Conservation (phyloP, 2,329 filamentous ascomycete genomes). For the Cyphellophora attinorum region DNA sequence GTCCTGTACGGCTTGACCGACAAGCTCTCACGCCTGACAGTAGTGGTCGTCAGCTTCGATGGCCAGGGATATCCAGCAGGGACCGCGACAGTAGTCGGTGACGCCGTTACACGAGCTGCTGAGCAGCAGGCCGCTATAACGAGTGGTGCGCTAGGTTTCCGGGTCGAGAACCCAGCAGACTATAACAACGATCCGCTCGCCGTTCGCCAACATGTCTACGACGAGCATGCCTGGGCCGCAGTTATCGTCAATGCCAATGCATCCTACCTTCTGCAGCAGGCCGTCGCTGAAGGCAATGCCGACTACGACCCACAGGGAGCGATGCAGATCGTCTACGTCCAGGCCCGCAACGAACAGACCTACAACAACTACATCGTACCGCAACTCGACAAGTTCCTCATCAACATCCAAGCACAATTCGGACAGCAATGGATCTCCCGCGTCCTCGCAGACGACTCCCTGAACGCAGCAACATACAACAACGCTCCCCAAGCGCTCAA, state of each 20-base stretch:
- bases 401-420: conserved; percentile 38
- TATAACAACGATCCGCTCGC: conserved; percentile 48
- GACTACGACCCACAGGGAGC: conserved; percentile 53
- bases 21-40: conserved; percentile 39
- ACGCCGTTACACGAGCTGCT: conserved; percentile 29
- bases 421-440: conserved; percentile 30
- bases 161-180: conserved; percentile 35
- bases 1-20: conserved; percentile 43
- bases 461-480: conserved; percentile 33
- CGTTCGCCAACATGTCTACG: conserved; percentile 50
- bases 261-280: conserved; percentile 47
- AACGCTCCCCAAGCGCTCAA: conserved; percentile 43
- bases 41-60: conserved; percentile 58
- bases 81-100: conserved; percentile 43
- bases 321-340: conserved; percentile 46
- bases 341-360: conserved; percentile 48
- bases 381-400: conserved; percentile 38
- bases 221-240: conserved; percentile 51
- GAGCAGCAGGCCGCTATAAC: conserved; percentile 33
- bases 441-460: conserved; percentile 22
- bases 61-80: conserved; percentile 43
- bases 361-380: conserved; percentile 46
- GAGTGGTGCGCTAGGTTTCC: conserved; percentile 41
- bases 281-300: conserved; percentile 44
- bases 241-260: conserved; percentile 56